Conservation (phyloP, 2,329 filamentous ascomycete genomes). For the Nemania sp. region DNA sequence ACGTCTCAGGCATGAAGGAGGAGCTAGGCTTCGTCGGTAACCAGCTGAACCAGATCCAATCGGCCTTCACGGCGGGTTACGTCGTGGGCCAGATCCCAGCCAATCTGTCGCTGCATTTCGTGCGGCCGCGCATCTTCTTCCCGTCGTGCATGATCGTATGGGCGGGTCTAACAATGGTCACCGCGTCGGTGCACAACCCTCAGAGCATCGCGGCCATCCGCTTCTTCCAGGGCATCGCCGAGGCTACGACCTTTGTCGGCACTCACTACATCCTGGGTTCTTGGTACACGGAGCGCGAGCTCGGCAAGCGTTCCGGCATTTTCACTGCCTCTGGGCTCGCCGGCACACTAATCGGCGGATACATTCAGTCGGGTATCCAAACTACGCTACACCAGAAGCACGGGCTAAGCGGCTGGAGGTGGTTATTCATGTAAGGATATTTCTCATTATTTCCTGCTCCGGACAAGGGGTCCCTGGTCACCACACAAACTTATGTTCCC, state of each 20-base stretch:
- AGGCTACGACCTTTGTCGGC: constrained; percentile 68
- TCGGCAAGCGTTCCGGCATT: constrained; percentile 71
- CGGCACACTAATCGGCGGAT: constrained; percentile 72
- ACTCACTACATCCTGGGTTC: constrained; percentile 70
- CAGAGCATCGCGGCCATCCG: constrained; percentile 70
- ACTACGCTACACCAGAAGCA: constrained; percentile 58
- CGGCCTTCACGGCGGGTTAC: constrained; percentile 60
- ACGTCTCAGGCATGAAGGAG: constrained; percentile 66
- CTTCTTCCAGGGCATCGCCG: constrained; percentile 66
- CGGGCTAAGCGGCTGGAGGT: constrained; percentile 67
- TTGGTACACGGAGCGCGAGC: constrained; percentile 71
- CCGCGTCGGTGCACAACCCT: constrained; percentile 63
- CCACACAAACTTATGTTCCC: too few species aligned
- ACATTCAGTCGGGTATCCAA: constrained; percentile 68
- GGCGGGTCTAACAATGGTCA: constrained; percentile 73
- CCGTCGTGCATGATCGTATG: constrained; percentile 73
- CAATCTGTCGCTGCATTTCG: constrained; percentile 71
- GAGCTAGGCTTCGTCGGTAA: constrained; percentile 62
- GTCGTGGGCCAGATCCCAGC: constrained; percentile 69
- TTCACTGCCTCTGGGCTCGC: constrained; percentile 71
- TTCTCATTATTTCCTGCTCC: background rate
- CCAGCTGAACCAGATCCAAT: constrained; percentile 66
- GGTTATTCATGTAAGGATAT: constrained; percentile 58
- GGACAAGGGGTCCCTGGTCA: background rate
- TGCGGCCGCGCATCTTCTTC: constrained; percentile 73